Evolutionary conservation across 2,329 filamentous ascomycete genomes (phyloP).

Genomic region (Colletotrichum musicola): DNA sequence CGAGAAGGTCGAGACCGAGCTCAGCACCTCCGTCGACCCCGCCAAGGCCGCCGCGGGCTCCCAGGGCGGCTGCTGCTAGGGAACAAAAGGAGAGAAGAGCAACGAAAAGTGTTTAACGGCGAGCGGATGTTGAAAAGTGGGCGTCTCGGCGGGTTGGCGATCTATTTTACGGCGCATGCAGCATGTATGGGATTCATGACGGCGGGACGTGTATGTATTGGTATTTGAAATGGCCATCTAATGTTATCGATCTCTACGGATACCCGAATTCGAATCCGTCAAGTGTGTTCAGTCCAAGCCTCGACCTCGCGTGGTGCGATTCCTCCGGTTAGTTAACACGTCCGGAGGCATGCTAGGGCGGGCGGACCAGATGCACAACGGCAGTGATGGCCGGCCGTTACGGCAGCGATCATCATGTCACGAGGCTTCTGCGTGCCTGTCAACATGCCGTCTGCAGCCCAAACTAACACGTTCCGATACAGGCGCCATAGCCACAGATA

Average conservation of each 20-base stretch:
- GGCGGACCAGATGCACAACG: conserved; percentile 16
- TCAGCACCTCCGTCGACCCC: conserved; percentile 36
- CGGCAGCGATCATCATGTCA: neutral
- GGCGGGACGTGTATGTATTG: conserved; percentile 14
- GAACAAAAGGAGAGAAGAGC: no score
- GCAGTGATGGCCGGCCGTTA: conserved; percentile 15
- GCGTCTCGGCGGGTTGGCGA: conserved; percentile 30
- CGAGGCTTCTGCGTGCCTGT: neutral
- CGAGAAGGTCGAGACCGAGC: conserved; percentile 59
- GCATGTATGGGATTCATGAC: conserved; percentile 22
- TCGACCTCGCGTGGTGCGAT: neutral
- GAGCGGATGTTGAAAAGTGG: conserved; percentile 30
- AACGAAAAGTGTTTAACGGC: neutral
- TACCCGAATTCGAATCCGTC: no score
- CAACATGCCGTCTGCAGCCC: no score
- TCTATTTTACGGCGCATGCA: conserved; percentile 29
- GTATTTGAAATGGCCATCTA: conserved; percentile 16
- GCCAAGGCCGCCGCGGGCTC: conserved; percentile 33
- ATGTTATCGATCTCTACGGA: neutral
- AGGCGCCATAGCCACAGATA: no score
- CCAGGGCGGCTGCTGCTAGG: conserved; percentile 37
- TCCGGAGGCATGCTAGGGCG: conserved; percentile 3
- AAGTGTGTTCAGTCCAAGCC: neutral
- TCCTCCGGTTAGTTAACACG: neutral
- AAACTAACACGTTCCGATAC: no score